Conservation (phyloP, 176 grass and related monocot species). For the Oryza glaberrima region DNA sequence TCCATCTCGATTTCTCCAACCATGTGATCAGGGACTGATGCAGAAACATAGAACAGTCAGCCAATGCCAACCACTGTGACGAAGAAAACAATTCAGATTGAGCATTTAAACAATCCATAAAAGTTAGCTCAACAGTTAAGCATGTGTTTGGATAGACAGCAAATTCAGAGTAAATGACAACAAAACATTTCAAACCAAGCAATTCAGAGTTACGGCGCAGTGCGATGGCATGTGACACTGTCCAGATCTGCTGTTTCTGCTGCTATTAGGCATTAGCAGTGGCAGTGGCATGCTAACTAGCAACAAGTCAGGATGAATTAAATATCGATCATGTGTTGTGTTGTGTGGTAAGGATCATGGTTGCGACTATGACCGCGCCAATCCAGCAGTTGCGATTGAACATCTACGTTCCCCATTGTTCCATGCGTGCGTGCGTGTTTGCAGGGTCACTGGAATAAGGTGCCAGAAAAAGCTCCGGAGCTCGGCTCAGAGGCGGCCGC, state of each 20-base stretch:
- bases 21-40: constrained; percentile 71
- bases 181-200: background rate
- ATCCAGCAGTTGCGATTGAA: background rate
- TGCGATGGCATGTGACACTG: background rate
- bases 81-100: background rate
- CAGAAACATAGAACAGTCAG: constrained; percentile 23
- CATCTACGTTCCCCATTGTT: background rate
- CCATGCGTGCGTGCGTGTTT: background rate
- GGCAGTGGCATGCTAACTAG: background rate
- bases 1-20: constrained; percentile 84
- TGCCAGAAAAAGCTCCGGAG: background rate
- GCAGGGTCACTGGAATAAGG: background rate
- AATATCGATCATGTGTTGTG: background rate
- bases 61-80: background rate
- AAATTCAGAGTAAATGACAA: background rate
- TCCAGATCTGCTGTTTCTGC: background rate
- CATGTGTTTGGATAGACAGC: too few species aligned
- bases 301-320: background rate
- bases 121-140: background rate
- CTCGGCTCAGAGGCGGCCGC: background rate
- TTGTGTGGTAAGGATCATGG: background rate
- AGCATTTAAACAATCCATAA: background rate
- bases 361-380: background rate
- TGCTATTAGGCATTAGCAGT: background rate
- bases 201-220: background rate